A percentile compares a stretch with the other conserved stretches of the same genome.
These are phyloP conservation scores for Myriangium duriaei DNA, from an alignment of 2,329 filamentous ascomycete species.

Conservation along the genomic window DNA sequence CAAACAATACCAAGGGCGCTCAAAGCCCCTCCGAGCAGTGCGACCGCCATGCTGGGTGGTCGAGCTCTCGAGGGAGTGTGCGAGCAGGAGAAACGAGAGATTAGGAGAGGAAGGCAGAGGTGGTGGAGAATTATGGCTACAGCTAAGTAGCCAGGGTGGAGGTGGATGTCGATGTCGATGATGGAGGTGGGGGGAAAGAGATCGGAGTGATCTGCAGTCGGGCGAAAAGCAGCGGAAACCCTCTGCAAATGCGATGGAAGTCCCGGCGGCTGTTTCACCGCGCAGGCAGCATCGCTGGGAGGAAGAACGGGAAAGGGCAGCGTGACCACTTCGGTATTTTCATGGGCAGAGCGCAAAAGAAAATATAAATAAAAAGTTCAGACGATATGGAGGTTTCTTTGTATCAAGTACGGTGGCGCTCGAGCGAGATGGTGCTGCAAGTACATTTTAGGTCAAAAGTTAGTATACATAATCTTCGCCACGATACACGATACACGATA, in stretches of 20 bases:
- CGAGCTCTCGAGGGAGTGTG: neutral
- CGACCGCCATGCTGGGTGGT: constrained; percentile 9
- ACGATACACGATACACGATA: neutral
- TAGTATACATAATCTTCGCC: too few species aligned
- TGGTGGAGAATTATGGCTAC: too few species aligned
- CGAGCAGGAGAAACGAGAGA: constrained; percentile 2
- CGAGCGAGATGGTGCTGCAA: too few species aligned
- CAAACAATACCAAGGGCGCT: constrained; percentile 5
- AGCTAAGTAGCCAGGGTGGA: too few species aligned
- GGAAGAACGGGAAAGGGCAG: constrained; percentile 1
- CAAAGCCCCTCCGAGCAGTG: constrained; percentile 6
- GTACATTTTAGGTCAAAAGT: too few species aligned
- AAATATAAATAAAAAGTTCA: too few species aligned
- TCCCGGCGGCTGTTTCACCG: constrained; percentile 10
- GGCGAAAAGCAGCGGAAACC: constrained; percentile 8
- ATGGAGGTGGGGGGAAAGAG: constrained; percentile 9
- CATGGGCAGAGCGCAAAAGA: too few species aligned
- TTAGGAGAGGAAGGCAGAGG: constrained; percentile 1
- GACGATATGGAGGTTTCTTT: too few species aligned
- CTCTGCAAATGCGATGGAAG: constrained; percentile 2
- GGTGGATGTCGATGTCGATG: constrained; percentile 3
- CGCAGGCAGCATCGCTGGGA: constrained; percentile 8
- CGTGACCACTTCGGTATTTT: too few species aligned
- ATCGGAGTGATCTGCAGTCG: constrained; percentile 5
- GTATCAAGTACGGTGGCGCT: too few species aligned